Conservation (phyloP, 164 flowering plant genomes). For the Magnolia officinalis region DNA sequence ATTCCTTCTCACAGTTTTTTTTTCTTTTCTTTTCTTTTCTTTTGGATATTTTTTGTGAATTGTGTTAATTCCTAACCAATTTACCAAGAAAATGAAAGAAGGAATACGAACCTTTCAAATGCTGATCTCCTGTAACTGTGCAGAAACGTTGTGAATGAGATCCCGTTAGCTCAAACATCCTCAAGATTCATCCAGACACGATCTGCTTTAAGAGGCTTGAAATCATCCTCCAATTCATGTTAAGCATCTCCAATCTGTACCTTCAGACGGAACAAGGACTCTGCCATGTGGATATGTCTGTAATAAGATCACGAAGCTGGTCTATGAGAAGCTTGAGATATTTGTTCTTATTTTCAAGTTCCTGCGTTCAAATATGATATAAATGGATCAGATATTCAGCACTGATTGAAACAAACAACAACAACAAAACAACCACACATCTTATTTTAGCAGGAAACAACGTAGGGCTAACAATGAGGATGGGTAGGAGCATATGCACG, state of each 20-base stretch:
- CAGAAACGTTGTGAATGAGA: not conserved
- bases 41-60: too few species aligned
- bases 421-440: too few species aligned
- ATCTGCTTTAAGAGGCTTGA: not conserved
- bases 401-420: too few species aligned
- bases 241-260: not conserved
- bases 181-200: not conserved
- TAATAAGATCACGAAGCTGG: slow-evolving; percentile 69
- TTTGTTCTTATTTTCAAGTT: slow-evolving; percentile 60
- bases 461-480: not conserved
- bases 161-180: not conserved
- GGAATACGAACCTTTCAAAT: too few species aligned
- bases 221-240: not conserved
- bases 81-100: too few species aligned
- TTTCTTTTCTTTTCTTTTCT: too few species aligned
- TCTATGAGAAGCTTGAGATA: slow-evolving; percentile 68
- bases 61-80: too few species aligned
- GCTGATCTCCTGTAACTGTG: not conserved
- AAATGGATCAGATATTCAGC: not conserved
- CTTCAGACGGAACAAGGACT: slow-evolving; percentile 65
- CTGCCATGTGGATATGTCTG: slow-evolving; percentile 83
- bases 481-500: too few species aligned
- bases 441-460: not conserved
- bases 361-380: slow-evolving; percentile 34
- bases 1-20: too few species aligned